These are phyloP conservation scores for Tylopilus sp. DNA, from an alignment of 768 basidiomycete species.

Conservation along the genomic window DNA sequence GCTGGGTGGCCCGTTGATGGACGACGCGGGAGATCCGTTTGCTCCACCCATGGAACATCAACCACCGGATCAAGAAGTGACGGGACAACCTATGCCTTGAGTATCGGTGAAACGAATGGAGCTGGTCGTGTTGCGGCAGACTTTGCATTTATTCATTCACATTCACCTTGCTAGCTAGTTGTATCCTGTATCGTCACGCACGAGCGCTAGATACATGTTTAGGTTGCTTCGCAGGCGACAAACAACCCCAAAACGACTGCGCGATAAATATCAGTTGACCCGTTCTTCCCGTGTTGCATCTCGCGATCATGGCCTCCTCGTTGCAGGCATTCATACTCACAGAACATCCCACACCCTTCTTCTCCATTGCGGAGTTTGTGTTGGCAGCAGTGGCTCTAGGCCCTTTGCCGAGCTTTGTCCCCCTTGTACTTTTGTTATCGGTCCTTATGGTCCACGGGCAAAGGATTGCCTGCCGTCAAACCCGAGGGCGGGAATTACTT, in stretches of 20 bases:
- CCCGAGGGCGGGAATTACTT: conserved; percentile 26
- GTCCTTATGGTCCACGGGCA: conserved; percentile 31
- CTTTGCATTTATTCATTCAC: neutral
- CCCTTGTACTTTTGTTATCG: conserved; percentile 29
- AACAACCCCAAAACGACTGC: conserved; percentile 20
- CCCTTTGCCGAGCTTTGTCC: conserved; percentile 32
- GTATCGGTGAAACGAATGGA: neutral
- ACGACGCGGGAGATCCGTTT: conserved; percentile 60
- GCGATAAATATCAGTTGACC: conserved; percentile 13
- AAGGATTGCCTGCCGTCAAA: conserved; percentile 28
- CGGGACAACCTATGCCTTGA: conserved; percentile 8
- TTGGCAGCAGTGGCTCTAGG: conserved; percentile 28
- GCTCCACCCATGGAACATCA: conserved; percentile 26
- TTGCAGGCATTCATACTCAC: conserved; percentile 26
- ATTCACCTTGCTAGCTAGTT: neutral
- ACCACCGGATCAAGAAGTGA: conserved; percentile 10
- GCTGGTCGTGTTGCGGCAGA: conserved; percentile 5
- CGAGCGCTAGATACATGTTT: neutral
- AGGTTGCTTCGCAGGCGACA: conserved; percentile 10
- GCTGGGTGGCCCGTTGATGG: conserved; percentile 60
- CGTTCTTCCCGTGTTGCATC: conserved; percentile 2
- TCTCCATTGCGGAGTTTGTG: conserved; percentile 19
- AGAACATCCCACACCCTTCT: conserved; percentile 22
- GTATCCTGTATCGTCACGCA: neutral
- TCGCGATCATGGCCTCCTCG: conserved; percentile 15